Percentiles rank a stretch among this genome's conserved stretches.
Conservation (phyloP, 192 early-diverging fungal species). For the Linnemannia exigua region DNA sequence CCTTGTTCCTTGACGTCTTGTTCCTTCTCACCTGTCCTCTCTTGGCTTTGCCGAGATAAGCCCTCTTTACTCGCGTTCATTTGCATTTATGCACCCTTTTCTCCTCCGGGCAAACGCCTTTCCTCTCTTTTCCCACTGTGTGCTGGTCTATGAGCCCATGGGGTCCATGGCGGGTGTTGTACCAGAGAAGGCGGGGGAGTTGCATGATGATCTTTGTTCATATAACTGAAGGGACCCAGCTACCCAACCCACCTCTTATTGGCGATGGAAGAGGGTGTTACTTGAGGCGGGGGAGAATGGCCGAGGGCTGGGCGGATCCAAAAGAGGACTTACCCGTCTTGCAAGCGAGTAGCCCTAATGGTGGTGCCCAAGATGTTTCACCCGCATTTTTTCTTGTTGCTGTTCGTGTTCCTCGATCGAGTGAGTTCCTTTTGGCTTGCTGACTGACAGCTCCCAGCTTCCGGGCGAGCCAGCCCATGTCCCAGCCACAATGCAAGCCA, state of each 20-base stretch:
- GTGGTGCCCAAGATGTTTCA: background rate
- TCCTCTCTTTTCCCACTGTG: background rate
- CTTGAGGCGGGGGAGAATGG: background rate
- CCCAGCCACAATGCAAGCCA: background rate
- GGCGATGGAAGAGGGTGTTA: too few species aligned
- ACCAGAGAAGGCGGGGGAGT: background rate
- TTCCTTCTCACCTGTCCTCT: background rate
- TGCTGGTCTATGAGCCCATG: background rate
- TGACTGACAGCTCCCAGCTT: background rate
- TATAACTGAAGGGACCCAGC: conserved; percentile 29
- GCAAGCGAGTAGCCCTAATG: background rate
- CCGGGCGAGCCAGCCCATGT: background rate
- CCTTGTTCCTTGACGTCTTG: background rate
- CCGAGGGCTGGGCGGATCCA: background rate
- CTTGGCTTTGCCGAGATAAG: conserved; percentile 1
- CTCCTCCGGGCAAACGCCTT: background rate
- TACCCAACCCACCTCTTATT: too few species aligned
- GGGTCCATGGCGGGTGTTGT: background rate
- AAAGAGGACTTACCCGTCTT: background rate
- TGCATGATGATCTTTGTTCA: conserved; percentile 14
- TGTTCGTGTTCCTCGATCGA: background rate
- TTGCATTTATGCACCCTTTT: background rate
- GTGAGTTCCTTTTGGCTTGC: background rate
- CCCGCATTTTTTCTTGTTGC: background rate
- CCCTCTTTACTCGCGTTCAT: background rate